Conservation (phyloP, 768 basidiomycete species). For the Trametes coccinea region DNA sequence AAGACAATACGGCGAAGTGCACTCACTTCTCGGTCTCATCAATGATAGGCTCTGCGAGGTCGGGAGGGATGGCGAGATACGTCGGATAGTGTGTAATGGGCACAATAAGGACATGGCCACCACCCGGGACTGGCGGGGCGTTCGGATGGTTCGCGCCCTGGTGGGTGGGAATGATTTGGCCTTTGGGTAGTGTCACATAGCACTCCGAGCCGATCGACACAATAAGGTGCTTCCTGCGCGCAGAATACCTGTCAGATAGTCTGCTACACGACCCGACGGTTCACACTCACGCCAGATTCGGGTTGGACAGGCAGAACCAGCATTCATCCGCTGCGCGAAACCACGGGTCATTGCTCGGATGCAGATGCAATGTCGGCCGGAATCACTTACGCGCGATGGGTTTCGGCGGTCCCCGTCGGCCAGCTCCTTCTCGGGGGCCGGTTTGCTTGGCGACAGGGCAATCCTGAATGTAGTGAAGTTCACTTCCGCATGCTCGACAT, state of each 20-base stretch:
- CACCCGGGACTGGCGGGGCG: conserved; percentile 73
- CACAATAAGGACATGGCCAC: conserved; percentile 93
- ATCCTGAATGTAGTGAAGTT: conserved; percentile 83
- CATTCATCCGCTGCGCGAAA: conserved; percentile 75
- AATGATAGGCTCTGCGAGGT: conserved; percentile 71
- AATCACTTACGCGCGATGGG: conserved; percentile 74
- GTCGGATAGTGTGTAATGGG: conserved; percentile 95
- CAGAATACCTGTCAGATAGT: conserved; percentile 11
- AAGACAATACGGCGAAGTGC: not conserved
- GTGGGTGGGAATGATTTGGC: conserved; percentile 87
- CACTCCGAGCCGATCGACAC: conserved; percentile 92
- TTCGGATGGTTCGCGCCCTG: conserved; percentile 44
- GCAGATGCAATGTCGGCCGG: not conserved
- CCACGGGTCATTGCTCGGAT: not conserved
- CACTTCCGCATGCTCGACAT: conserved; percentile 89
- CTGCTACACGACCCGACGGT: not conserved
- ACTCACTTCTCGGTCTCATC: conserved; percentile 77
- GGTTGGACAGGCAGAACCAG: conserved; percentile 98
- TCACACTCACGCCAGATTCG: conserved; percentile 72
- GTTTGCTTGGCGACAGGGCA: conserved; percentile 71
- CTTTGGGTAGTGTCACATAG: conserved; percentile 95
- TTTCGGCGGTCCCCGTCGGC: conserved; percentile 59
- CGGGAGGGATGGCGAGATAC: conserved; percentile 75
- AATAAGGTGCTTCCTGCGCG: conserved; percentile 85
- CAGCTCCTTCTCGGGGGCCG: conserved; percentile 38